Conservation (phyloP, 345 rosid genomes). For the Physaria fendleri region DNA sequence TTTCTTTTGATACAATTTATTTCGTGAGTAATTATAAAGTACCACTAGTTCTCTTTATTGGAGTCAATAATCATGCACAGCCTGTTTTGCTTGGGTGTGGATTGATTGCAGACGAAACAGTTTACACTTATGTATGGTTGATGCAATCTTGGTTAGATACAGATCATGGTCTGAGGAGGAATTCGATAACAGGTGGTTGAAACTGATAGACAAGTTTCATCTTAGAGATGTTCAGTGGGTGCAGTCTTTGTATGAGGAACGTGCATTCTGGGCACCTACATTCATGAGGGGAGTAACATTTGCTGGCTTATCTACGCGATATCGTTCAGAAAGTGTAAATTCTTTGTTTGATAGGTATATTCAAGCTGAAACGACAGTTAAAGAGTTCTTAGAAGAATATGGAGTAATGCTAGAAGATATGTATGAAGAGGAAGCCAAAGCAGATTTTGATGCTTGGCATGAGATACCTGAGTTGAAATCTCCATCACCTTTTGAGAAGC, state of each 20-base stretch:
- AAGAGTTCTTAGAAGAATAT: conserved; percentile 66
- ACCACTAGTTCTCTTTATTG: conserved; percentile 67
- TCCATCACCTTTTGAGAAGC: conserved; percentile 93
- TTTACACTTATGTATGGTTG: conserved; percentile 69
- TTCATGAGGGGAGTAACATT: too few relatives aligned
- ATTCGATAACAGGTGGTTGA: conserved; percentile 85
- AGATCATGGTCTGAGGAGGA: conserved; percentile 76
- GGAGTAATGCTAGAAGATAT: conserved; percentile 61
- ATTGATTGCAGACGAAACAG: conserved; percentile 77
- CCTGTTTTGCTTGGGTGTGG: conserved; percentile 84
- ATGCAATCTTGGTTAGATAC: conserved; percentile 71
- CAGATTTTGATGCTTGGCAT: conserved; percentile 96
- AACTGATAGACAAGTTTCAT: conserved; percentile 70
- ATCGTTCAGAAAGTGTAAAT: too few relatives aligned
- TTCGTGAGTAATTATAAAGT: conserved; percentile 62
- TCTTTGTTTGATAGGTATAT: too few relatives aligned
- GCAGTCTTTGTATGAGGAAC: too few relatives aligned
- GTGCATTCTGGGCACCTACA: too few relatives aligned
- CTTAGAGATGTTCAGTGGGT: too few relatives aligned
- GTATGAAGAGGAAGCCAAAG: conserved; percentile 93
- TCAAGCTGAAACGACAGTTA: too few relatives aligned
- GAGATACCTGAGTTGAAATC: conserved; percentile 86
- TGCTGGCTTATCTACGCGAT: too few relatives aligned
- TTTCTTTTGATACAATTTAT: conserved; percentile 70
- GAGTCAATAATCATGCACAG: conserved; percentile 76